phyloP scores from a whole-genome alignment of 31 red algal genomes.

The Bonnemaisonia californica region DNA sequence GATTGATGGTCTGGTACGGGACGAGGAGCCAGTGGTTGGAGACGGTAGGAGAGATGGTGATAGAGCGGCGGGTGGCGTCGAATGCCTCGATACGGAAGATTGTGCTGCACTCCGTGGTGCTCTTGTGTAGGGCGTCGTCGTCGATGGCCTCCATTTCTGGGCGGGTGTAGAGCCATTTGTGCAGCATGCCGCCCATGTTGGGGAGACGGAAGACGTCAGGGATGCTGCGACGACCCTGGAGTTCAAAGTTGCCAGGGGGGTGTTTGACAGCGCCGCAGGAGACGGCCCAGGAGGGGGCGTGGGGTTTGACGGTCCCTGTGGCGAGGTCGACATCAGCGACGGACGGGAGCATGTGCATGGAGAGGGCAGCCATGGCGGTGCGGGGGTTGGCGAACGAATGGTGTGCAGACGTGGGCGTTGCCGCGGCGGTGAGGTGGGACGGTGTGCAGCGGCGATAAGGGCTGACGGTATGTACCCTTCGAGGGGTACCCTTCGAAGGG shows the following conservation, averaged over 20 bases:
- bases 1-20: constrained; percentile 61
- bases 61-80: background rate
- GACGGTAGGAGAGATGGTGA: constrained; percentile 56
- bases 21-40: constrained; percentile 71
- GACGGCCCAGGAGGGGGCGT: constrained; percentile 53
- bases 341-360: constrained; percentile 53
- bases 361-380: constrained; percentile 25
- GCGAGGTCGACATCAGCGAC: constrained; percentile 34
- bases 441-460: too few relatives aligned
- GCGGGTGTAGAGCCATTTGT: constrained; percentile 68
- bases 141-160: constrained; percentile 50
- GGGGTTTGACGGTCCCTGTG: constrained; percentile 38
- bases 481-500: too few relatives aligned
- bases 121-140: constrained; percentile 51
- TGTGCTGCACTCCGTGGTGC: constrained; percentile 52
- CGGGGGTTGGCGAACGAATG: background rate
- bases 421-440: background rate
- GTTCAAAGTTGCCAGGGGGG: constrained; percentile 27
- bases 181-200: constrained; percentile 34
- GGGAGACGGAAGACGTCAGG: constrained; percentile 57
- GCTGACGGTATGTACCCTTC: too few relatives aligned
- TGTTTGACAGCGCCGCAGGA: constrained; percentile 24
- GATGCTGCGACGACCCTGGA: background rate
- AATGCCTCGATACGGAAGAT: constrained; percentile 54
- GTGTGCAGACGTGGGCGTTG: too few relatives aligned